Evolutionary conservation across 768 basidiomycete species (phyloP).

Genomic region (Tubosaeta sp.): DNA sequence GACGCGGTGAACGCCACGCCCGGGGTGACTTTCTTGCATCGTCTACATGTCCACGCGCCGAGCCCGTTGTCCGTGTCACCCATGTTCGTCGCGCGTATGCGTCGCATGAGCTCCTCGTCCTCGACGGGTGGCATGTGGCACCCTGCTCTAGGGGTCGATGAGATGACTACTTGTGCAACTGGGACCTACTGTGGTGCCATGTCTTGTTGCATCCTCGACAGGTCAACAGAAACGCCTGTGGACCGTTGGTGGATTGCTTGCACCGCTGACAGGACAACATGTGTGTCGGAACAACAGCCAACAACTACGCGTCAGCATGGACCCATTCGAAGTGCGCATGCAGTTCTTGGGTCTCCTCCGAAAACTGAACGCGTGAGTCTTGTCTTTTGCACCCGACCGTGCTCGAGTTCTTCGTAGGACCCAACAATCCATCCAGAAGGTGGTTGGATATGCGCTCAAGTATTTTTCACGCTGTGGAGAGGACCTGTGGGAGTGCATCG

Average conservation of each 20-base stretch:
- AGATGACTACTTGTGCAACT: neutral
- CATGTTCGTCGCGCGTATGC: slow-evolving; percentile 23
- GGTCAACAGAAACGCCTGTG: slow-evolving; percentile 30
- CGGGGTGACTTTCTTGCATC: slow-evolving; percentile 24
- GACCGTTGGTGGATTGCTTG: slow-evolving; percentile 19
- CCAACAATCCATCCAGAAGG: slow-evolving; percentile 85
- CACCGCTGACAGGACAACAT: slow-evolving; percentile 24
- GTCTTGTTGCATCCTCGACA: slow-evolving; percentile 31
- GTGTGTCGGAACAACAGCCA: neutral
- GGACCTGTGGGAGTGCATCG: slow-evolving; percentile 89
- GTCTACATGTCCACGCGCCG: slow-evolving; percentile 26
- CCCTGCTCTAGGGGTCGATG: slow-evolving; percentile 13
- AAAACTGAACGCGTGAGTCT: slow-evolving; percentile 57
- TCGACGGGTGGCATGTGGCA: slow-evolving; percentile 31
- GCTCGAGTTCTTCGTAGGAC: slow-evolving; percentile 42
- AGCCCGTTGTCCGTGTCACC: slow-evolving; percentile 23
- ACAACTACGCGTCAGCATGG: slow-evolving; percentile 23
- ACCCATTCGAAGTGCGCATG: slow-evolving; percentile 71
- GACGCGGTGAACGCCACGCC: slow-evolving; percentile 4
- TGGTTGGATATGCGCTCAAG: slow-evolving; percentile 81
- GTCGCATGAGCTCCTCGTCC: slow-evolving; percentile 22
- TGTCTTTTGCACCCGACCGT: neutral
- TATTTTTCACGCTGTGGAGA: slow-evolving; percentile 83
- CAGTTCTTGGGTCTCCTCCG: slow-evolving; percentile 62
- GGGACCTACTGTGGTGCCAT: slow-evolving; percentile 33